Base-by-base conservation (phyloP, 371 early-diverging fungal genomes). In the Apophysomyces trapeziformis region DNA sequence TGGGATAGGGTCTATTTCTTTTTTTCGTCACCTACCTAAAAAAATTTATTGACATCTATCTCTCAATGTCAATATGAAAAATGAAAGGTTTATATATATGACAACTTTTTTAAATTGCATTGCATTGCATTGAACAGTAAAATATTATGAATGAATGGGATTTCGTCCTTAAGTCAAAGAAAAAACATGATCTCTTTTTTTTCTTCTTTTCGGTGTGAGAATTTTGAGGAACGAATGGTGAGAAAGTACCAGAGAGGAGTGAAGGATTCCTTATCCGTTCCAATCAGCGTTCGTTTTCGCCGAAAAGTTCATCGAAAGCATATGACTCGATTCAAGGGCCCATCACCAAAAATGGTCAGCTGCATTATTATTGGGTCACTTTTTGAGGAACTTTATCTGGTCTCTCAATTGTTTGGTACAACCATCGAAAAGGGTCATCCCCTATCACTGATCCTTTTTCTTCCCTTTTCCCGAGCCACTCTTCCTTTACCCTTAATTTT, bases 241-340 rank as follows among this genome's bases (percentile, higher is more conserved):
- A 50, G 54, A 50, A 50, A 50, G 9, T 26, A 21, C 21, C 4
- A 7, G 9, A 50, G 21, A 50, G 1, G 54, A 21, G 21, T 50
- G 21, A 26, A 50, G 21, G 21, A 26, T 26, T 16, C 54, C 54
- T 50, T 50, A 18, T 50, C 54, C 54, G 54, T 50, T 9, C 54
- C 54, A 50, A 50, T 50, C 54, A 50, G 21, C 11, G 5, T 21
- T 50, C 9, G 54, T 50, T 26, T 26, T 21, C 5, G 21, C 54
- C 8, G 21, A 21, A 50, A 21, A 50, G 54, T 21, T n/a, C n/a
- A 21, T 16, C 21, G 9, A 21, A 21, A 50, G 54, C 54, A 50
- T 50, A 50, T 50, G 54, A 50, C 54, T 50, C 32, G 21, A 50
- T 50, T 50, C 18, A 50, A 50, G 54, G 54, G 54, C 54, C 54